A percentile compares a stretch with the other conserved stretches of the same genome.
phyloP scores from a whole-genome alignment of 139 green algal genomes.

The Chlamydomonas schloesseri region DNA sequence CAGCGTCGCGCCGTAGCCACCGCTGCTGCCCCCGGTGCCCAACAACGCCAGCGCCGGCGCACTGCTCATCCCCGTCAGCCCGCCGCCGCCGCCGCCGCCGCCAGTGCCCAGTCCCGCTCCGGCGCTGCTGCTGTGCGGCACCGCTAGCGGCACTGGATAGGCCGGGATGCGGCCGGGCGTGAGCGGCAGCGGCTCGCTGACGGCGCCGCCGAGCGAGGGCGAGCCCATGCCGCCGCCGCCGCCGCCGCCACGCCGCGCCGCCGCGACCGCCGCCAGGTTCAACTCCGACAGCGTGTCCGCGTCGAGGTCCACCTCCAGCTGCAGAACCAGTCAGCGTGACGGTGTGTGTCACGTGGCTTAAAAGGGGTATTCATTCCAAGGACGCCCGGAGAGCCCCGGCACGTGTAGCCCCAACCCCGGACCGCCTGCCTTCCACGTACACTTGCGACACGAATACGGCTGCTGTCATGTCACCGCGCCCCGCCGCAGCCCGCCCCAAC shows the following conservation, averaged over 20 bases:
- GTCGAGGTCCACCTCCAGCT: constrained; percentile 3
- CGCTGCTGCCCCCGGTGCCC: background rate
- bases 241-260: background rate
- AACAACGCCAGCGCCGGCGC: too few relatives aligned
- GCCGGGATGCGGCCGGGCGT: background rate
- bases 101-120: background rate
- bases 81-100: background rate
- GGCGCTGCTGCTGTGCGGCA: background rate
- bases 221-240: background rate
- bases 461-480: too few relatives aligned
- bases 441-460: too few relatives aligned
- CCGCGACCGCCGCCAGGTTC: too few relatives aligned
- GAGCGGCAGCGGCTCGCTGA: background rate
- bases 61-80: background rate
- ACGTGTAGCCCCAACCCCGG: too few relatives aligned
- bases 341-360: too few relatives aligned
- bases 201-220: background rate
- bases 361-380: too few relatives aligned
- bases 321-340: too few relatives aligned
- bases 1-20: background rate
- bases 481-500: too few relatives aligned
- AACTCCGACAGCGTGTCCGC: background rate
- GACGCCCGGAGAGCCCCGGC: too few relatives aligned
- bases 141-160: background rate
- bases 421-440: too few relatives aligned